A percentile compares a stretch with the other conserved stretches of the same genome.
phyloP scores from a whole-genome alignment of 257 asterid genomes.

The Henckelia pumila region DNA sequence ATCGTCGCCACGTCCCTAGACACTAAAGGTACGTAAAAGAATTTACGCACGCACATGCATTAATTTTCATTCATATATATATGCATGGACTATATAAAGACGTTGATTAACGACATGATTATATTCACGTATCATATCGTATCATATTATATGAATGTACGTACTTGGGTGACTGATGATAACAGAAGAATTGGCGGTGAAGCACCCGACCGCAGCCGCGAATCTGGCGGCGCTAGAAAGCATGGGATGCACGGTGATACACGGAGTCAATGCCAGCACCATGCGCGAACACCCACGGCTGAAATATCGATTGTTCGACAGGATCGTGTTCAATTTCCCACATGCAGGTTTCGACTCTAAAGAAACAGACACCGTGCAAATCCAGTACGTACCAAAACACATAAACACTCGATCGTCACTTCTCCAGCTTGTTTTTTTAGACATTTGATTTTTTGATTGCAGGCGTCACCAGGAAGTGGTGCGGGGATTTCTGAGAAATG shows the following conservation, averaged over 20 bases:
- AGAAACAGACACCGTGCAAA: neutral
- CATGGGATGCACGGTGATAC: constrained; percentile 14
- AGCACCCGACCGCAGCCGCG: neutral
- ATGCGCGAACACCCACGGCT: neutral
- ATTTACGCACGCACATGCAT: neutral
- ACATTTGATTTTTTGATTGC: too few species aligned
- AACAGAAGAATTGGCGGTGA: neutral
- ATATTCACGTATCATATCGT: neutral
- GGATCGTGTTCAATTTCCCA: constrained; percentile 19
- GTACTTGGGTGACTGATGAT: too few species aligned
- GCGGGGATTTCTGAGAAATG: constrained; percentile 13
- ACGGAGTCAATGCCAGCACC: constrained; percentile 17
- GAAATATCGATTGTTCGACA: constrained; percentile 1
- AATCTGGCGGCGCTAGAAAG: neutral
- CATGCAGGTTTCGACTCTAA: neutral
- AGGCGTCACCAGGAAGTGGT: constrained; percentile 15
- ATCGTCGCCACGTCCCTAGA: constrained; percentile 25
- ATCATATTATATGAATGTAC: too few species aligned
- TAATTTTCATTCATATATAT: too few species aligned
- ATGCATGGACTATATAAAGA: neutral
- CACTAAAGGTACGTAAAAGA: constrained; percentile 17
- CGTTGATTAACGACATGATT: too few species aligned
- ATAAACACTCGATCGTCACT: neutral
- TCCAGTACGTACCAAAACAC: neutral
- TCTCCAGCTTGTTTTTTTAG: too few species aligned